Base-by-base conservation (phyloP, 192 early-diverging fungal species). In the Paraglomus brasilianum region DNA sequence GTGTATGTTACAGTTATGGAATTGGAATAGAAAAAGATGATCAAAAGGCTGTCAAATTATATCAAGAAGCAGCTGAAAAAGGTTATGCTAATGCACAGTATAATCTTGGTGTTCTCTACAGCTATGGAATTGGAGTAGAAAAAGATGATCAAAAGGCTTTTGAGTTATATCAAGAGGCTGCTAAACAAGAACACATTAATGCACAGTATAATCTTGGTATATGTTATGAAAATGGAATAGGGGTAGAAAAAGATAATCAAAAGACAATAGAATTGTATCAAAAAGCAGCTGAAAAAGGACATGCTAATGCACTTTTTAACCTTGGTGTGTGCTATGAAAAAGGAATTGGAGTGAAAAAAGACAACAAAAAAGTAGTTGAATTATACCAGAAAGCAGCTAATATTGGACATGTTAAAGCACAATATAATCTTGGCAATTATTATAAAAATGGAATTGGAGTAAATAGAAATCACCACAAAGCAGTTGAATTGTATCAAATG, bases 281-380 rank as follows among this genome's bases (percentile, higher is more conserved):
- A 19, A 77, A 82, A 55, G 85, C 91, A 13, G 89, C 92, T 1
- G 75, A 87, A 44, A 80, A 87, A 58, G 86, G 87, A 56, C 88
- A 93, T 69, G 86, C 92, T 4, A 90, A 89, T 89, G 90, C 92
- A 5, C 91, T 93, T 66, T 92, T 87, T 75, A 93, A 91, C 59
- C 79, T 92, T 10, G 93, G 89, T 5, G 90, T 83, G 60, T 93
- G 91, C 70, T 84, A 88, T 57, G 85, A 88, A 39, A 90, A 85
- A 68, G 93, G 91, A 11, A 81, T 91, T 50, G 91, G 92, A 14
- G 83, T 91, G 11, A 72, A 68, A 14, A 62, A 79, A 39, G 75
- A 82, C 58, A 41, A 64, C 65, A 66, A 80, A 64, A 72, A 81
- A 11, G 81, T 83, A 53, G 89, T 85, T 30, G 70, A 82, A n/a